Conservation (phyloP, 2,329 filamentous ascomycete genomes). For the Fusarium sacchari region DNA sequence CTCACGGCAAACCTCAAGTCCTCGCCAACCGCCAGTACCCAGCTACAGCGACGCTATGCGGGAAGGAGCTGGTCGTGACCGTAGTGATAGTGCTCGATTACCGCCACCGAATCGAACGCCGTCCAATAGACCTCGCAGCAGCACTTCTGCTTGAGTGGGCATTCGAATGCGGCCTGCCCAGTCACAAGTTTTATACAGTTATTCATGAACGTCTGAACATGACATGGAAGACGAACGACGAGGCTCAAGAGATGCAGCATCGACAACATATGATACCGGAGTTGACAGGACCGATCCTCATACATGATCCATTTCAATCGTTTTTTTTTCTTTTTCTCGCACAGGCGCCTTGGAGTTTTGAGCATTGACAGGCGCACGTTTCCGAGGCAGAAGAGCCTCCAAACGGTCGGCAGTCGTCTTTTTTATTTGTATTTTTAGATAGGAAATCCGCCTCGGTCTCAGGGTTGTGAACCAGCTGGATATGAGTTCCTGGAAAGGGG, state of each 20-base stretch:
- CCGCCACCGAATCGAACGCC: constrained; percentile 25
- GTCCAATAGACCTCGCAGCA: constrained; percentile 33
- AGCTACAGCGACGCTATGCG: constrained; percentile 82
- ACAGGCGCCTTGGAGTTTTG: constrained; percentile 44
- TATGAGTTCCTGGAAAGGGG: constrained; percentile 22
- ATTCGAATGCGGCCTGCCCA: neutral
- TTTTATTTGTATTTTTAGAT: constrained; percentile 34
- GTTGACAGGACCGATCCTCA: constrained; percentile 33
- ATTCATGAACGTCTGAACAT: neutral
- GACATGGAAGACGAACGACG: constrained; percentile 16
- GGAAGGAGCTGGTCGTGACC: constrained; percentile 54
- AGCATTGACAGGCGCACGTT: constrained; percentile 31
- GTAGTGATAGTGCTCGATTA: constrained; percentile 39
- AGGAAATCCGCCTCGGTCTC: constrained; percentile 15
- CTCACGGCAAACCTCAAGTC: constrained; percentile 34
- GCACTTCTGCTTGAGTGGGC: constrained; percentile 25
- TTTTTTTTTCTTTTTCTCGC: constrained; percentile 41
- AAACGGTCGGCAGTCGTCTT: constrained; percentile 7
- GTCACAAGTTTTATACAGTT: neutral
- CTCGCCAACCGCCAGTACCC: constrained; percentile 73
- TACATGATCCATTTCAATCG: constrained; percentile 39
- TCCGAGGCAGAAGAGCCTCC: constrained; percentile 19
- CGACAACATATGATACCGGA: constrained; percentile 36
- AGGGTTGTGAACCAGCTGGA: constrained; percentile 18
- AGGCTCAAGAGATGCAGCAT: constrained; percentile 22